These are phyloP conservation scores for Prototheca stagnorum DNA, from an alignment of 163 green algal genomes.

Conservation along the genomic window DNA sequence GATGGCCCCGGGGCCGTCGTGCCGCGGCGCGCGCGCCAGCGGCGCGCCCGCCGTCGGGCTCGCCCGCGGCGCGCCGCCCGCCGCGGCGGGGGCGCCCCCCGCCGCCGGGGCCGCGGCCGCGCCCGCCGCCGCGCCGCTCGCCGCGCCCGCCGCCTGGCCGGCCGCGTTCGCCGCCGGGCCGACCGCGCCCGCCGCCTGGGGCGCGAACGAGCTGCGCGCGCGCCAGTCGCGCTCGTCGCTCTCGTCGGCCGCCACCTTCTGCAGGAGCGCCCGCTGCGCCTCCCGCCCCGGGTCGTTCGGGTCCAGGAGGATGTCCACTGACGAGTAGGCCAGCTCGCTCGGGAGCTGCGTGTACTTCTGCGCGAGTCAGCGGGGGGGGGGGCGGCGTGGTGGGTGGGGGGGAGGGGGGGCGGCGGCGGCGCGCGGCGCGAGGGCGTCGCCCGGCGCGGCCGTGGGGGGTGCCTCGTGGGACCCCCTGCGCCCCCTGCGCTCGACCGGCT, in stretches of 20 bases:
- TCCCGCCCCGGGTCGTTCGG: slow-evolving; percentile 32
- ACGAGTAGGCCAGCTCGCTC: slow-evolving; percentile 37
- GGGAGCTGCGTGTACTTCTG: slow-evolving; percentile 45
- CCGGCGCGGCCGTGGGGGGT: too few species aligned
- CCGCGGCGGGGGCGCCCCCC: neutral
- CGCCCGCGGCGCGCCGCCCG: neutral
- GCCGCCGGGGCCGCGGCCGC: neutral
- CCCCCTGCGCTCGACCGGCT: too few species aligned
- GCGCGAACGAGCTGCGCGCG: slow-evolving; percentile 5
- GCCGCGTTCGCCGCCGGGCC: too few species aligned
- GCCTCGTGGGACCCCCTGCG: too few species aligned
- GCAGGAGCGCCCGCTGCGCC: slow-evolving; percentile 35
- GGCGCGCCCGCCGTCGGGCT: too few species aligned
- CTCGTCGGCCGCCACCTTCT: slow-evolving; percentile 19
- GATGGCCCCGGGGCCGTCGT: too few species aligned
- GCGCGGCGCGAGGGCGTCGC: too few species aligned
- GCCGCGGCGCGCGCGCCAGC: too few species aligned
- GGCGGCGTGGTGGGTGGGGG: too few species aligned
- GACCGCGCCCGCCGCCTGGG: neutral
- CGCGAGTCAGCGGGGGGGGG: neutral
- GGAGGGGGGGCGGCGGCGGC: too few species aligned
- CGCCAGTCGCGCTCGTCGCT: slow-evolving; percentile 29
- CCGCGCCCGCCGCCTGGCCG: too few species aligned
- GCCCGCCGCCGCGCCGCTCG: neutral
- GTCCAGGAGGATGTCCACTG: slow-evolving; percentile 45